Base-by-base conservation (phyloP, 352 stramenopile genomes). In the Phytophthora melonis region DNA sequence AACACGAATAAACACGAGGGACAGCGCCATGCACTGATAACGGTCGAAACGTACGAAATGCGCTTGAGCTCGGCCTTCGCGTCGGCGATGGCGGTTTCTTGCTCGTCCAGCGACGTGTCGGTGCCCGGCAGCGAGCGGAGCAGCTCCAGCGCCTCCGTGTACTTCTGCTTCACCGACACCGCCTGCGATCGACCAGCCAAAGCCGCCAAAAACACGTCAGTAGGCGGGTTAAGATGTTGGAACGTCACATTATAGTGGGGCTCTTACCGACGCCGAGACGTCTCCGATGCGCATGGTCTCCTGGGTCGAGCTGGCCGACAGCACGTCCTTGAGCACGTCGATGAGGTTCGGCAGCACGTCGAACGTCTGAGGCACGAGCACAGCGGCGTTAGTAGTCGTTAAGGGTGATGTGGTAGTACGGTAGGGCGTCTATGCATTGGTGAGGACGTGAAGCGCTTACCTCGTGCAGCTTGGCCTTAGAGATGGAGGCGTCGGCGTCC, bases 261-360 rank as follows among this genome's bases (percentile, higher is more conserved):
- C 13, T 5, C 78, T 54, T 76, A 94, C 89, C 53, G 89, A 93
- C 2, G 86, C 73, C n/a, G 89, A 95, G 34, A 96, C 78, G 61
- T 96, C 89, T 66, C 89, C 89, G 21, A 96, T 80, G 23, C 89
- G 77, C 54, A 88, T 94, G 16, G 85, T 91, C 54, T 94, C 89
- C 64, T 96, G 88, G 36, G 74, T 86, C 18, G 88, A 90, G 16
- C 75, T 86, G n/a, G 87, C 87, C 21, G 88, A 87, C 25, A 94
- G 67, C 58, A 96, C 87, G 72, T 96, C 89, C 67, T 93, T 96
- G 34, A 96, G 82, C 67, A 93, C 87, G 49, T 96, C 89, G 62
- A 96, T 96, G 34, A 96, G 79, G 65, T 85, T 90, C 7, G 89
- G 89, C 76, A 96, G 74, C 50, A 93, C 78, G 60, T 96, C 89